A percentile compares a stretch with the other conserved stretches of the same genome.
These are phyloP conservation scores for Flueggea neowawraea DNA, from an alignment of 441 rosid genomes.

Conservation along the genomic window DNA sequence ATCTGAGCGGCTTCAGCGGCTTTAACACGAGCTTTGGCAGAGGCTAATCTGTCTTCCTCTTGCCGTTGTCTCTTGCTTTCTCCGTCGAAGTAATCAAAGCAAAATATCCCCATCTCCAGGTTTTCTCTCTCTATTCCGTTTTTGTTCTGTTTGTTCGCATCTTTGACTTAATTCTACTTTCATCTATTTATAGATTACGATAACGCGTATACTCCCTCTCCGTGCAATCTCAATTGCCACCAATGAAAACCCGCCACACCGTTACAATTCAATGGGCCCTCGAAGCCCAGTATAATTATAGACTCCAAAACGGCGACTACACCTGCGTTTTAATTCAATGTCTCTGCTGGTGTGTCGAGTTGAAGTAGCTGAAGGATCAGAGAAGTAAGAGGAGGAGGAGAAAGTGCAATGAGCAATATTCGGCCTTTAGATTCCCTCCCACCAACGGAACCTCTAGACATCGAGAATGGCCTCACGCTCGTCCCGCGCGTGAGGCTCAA, in stretches of 20 bases:
- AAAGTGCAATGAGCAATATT: constrained; percentile 22
- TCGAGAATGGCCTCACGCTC: constrained; percentile 60
- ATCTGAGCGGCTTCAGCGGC: constrained; percentile 98
- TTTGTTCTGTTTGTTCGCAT: too few species aligned
- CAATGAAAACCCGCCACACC: too few species aligned
- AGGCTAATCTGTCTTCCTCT: constrained; percentile 71
- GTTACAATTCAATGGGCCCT: too few species aligned
- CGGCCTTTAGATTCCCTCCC: constrained; percentile 53
- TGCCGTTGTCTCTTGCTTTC: constrained; percentile 47
- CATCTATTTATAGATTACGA: too few species aligned
- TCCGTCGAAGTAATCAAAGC: constrained; percentile 76
- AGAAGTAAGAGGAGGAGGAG: constrained; percentile 13
- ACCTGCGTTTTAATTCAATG: too few species aligned
- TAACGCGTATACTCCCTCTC: too few species aligned
- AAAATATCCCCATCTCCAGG: constrained; percentile 35
- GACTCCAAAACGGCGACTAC: too few species aligned
- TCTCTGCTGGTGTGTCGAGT: too few species aligned
- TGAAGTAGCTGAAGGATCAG: constrained; percentile 1
- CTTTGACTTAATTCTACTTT: too few species aligned
- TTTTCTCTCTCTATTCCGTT: neutral
- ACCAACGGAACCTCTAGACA: constrained; percentile 59
- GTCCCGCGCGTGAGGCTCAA: constrained; percentile 69
- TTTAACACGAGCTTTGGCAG: constrained; percentile 88
- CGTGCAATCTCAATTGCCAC: too few species aligned
- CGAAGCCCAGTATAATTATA: too few species aligned